Evolutionary conservation across 1,284 basidiomycete genomes (phyloP).

Genomic region (Volvariella surrecta): DNA sequence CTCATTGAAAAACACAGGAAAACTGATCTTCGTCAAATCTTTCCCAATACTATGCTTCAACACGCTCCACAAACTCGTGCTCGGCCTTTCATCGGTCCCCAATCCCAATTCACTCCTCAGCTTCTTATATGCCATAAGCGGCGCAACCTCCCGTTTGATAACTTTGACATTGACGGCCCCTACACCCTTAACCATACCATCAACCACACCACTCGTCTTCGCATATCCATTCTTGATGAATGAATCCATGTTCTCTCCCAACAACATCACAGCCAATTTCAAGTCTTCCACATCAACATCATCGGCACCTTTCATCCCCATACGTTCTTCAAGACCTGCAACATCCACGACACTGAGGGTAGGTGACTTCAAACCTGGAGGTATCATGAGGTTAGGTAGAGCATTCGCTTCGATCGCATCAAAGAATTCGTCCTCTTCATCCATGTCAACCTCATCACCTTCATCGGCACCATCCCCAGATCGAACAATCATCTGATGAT

Average conservation of each 20-base stretch:
- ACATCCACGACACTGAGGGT: too few relatives aligned
- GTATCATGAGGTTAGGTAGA: constrained; percentile 68
- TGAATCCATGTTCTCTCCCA: too few relatives aligned
- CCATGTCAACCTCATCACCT: constrained; percentile 52
- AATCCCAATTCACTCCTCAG: constrained; percentile 55
- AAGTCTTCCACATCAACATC: too few relatives aligned
- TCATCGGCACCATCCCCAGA: constrained; percentile 17
- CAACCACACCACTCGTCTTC: too few relatives aligned
- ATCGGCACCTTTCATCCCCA: too few relatives aligned
- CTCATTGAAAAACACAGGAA: constrained; percentile 96
- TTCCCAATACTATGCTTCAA: constrained; percentile 96
- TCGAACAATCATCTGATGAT: not conserved
- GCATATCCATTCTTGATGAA: too few relatives aligned
- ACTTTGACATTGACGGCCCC: too few relatives aligned
- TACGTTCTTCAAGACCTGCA: too few relatives aligned
- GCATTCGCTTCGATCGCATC: constrained; percentile 88
- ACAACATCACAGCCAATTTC: too few relatives aligned
- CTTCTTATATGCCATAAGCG: constrained; percentile 64
- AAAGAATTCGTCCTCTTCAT: constrained; percentile 96
- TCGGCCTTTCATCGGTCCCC: constrained; percentile 69
- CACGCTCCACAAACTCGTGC: constrained; percentile 91
- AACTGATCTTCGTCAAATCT: constrained; percentile 93
- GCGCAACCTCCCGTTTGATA: constrained; percentile 26
- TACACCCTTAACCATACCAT: too few relatives aligned
- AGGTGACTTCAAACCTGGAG: constrained; percentile 39